Percentiles rank a stretch among this genome's conserved stretches.
These are phyloP conservation scores for Myxozyma sirexii DNA, from an alignment of 805 yeast species.

Conservation along the genomic window DNA sequence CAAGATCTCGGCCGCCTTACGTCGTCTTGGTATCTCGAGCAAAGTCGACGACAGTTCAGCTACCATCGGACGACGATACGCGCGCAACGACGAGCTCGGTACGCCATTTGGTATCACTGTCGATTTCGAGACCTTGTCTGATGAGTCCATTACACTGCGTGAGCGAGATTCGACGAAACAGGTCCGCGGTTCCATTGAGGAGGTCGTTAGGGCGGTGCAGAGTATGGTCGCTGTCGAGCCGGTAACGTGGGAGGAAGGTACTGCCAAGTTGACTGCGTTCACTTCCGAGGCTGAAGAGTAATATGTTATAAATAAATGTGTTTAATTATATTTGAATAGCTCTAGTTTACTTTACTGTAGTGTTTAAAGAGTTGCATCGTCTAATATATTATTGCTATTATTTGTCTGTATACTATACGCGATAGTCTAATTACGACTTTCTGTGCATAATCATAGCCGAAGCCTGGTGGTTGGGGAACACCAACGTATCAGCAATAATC, in stretches of 20 bases:
- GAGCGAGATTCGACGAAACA: slow-evolving; percentile 97
- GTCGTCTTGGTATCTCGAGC: slow-evolving; percentile 83
- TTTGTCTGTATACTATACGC: neutral
- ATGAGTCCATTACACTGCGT: slow-evolving; percentile 87
- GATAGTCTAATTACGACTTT: slow-evolving; percentile 9
- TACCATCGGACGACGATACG: slow-evolving; percentile 95
- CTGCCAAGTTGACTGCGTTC: slow-evolving; percentile 68
- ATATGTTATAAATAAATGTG: neutral
- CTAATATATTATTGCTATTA: neutral
- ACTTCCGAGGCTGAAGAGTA: slow-evolving; percentile 49
- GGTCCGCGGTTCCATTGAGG: slow-evolving; percentile 86
- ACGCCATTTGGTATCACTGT: slow-evolving; percentile 98
- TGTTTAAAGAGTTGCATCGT: neutral
- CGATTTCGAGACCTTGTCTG: slow-evolving; percentile 89
- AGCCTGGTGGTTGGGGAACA: slow-evolving; percentile 77
- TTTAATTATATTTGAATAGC: no score
- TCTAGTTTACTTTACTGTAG: neutral
- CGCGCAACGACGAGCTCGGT: slow-evolving; percentile 98
- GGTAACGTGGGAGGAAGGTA: slow-evolving; percentile 83
- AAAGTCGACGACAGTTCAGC: slow-evolving; percentile 97
- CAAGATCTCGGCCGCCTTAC: slow-evolving; percentile 68
- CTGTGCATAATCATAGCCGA: slow-evolving; percentile 35
- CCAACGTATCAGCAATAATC: slow-evolving; percentile 77
- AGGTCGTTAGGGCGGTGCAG: slow-evolving; percentile 69
- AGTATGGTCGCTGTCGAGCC: slow-evolving; percentile 69